Percentiles rank a stretch among this genome's conserved stretches.
phyloP scores from a whole-genome alignment of 1,284 basidiomycete species.

The Ustilago crameri region DNA sequence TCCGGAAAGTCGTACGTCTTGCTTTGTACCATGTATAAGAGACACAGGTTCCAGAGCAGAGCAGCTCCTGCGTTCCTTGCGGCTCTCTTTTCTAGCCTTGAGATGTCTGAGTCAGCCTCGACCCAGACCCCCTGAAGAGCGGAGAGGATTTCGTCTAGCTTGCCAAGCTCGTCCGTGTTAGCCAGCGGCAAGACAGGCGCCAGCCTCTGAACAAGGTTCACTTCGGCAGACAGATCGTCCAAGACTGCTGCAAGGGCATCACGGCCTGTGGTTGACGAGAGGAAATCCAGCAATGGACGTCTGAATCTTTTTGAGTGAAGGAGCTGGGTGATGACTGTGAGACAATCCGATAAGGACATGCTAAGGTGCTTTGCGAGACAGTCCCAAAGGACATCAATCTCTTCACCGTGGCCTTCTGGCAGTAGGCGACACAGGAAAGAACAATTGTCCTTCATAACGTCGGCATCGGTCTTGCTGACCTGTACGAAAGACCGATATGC shows the following conservation, averaged over 20 bases:
- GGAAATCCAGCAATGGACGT: conserved; percentile 9
- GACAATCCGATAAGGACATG: conserved; percentile 5
- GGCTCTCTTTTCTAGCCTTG: background rate
- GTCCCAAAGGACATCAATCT: conserved; percentile 7
- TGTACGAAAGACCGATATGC: conserved; percentile 9
- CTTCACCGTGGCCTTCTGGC: conserved; percentile 10
- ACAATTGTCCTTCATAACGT: conserved; percentile 15
- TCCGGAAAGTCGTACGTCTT: background rate
- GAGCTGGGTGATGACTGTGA: conserved; percentile 14
- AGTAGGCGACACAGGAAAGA: conserved; percentile 20
- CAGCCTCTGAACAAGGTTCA: conserved; percentile 11
- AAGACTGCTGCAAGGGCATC: conserved; percentile 3
- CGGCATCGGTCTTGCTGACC: conserved; percentile 18
- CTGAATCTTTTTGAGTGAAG: background rate
- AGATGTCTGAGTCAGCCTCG: background rate
- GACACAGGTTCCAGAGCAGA: conserved; percentile 21
- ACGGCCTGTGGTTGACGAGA: background rate
- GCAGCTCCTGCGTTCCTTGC: conserved; percentile 7
- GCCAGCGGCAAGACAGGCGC: conserved; percentile 15
- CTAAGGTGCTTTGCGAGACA: conserved; percentile 11
- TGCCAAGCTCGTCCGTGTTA: background rate
- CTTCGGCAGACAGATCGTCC: conserved; percentile 3
- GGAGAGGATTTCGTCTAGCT: conserved; percentile 8
- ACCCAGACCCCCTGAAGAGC: conserved; percentile 27
- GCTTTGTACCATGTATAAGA: conserved; percentile 12